Evolutionary conservation across 2,329 filamentous ascomycete genomes (phyloP).

Genomic region (Kalmusia sp.): DNA sequence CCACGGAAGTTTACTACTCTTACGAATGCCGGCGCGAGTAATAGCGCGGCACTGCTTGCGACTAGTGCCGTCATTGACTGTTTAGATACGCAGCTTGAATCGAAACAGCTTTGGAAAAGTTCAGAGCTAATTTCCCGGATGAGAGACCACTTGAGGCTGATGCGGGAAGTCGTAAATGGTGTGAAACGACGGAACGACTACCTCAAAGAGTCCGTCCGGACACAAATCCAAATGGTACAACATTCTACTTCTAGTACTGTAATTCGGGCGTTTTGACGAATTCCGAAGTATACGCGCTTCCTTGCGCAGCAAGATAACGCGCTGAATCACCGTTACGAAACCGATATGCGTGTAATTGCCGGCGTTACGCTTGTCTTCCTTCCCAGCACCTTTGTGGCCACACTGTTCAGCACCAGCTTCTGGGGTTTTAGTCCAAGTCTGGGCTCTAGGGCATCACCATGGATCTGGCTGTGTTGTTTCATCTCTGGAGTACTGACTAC

Average conservation of each 20-base stretch:
- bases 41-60: too few species aligned
- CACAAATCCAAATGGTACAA: constrained; percentile 9
- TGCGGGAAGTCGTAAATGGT: constrained; percentile 4
- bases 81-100: too few species aligned
- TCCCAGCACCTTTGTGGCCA: constrained; percentile 28
- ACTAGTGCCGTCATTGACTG: too few species aligned
- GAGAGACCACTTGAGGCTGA: constrained; percentile 5
- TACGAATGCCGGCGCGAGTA: too few species aligned
- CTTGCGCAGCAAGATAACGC: constrained; percentile 26
- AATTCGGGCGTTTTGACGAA: too few species aligned
- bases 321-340: constrained; percentile 26
- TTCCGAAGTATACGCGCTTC: constrained; percentile 22
- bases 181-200: constrained; percentile 10
- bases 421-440: constrained; percentile 18
- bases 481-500: not conserved
- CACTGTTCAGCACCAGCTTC: constrained; percentile 22
- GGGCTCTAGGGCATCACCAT: constrained; percentile 11
- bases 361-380: constrained; percentile 29
- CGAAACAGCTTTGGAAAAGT: too few species aligned
- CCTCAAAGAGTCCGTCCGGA: constrained; percentile 9
- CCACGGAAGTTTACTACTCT: too few species aligned
- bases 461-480: constrained; percentile 21
- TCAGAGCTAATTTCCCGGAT: too few species aligned
- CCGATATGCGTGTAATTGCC: constrained; percentile 31
- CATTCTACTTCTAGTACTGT: too few species aligned